Percentiles rank a stretch among this genome's conserved stretches.
Evolutionary conservation across 805 yeast genomes (phyloP).

Genomic region (Nakazawaea siamensis): DNA sequence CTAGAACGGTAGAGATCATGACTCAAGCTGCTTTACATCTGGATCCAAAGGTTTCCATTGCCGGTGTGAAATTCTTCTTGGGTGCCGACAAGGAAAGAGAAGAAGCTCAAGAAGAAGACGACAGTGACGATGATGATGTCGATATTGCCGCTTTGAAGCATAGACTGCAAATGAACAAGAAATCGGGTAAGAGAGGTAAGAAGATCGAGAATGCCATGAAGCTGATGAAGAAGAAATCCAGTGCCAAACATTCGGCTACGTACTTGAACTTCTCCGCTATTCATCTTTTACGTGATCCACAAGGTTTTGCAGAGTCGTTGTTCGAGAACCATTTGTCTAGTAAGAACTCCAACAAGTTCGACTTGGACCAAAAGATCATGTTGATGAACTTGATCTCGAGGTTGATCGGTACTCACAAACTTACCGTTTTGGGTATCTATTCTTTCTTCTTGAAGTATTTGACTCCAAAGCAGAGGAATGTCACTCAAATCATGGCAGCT

Average conservation of each 20-base stretch:
- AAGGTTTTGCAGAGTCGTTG: constrained; percentile 87
- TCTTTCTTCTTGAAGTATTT: constrained; percentile 82
- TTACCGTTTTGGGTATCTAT: constrained; percentile 83
- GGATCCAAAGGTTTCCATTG: constrained; percentile 77
- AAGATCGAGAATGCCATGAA: constrained; percentile 55
- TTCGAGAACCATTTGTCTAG: constrained; percentile 66
- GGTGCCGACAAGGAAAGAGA: constrained; percentile 95
- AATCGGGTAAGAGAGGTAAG: constrained; percentile 69
- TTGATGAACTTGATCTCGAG: constrained; percentile 84
- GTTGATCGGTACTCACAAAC: constrained; percentile 88
- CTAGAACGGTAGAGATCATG: constrained; percentile 96
- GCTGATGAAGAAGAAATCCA: constrained; percentile 54
- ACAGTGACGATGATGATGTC: constrained; percentile 56
- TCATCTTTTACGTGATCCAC: constrained; percentile 92
- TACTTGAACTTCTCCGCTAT: constrained; percentile 91
- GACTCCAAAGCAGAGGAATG: constrained; percentile 91
- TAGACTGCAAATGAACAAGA: constrained; percentile 76
- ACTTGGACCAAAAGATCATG: constrained; percentile 81
- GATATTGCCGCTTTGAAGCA: constrained; percentile 74
- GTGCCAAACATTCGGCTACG: constrained; percentile 48
- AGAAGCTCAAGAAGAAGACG: constrained; percentile 66
- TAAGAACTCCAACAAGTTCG: constrained; percentile 61
- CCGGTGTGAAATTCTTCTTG: constrained; percentile 86
- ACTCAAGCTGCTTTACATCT: constrained; percentile 88
- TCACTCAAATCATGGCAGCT: constrained; percentile 95